Base-by-base conservation (phyloP, 1,284 basidiomycete genomes). In the Ganoderma boninense region DNA sequence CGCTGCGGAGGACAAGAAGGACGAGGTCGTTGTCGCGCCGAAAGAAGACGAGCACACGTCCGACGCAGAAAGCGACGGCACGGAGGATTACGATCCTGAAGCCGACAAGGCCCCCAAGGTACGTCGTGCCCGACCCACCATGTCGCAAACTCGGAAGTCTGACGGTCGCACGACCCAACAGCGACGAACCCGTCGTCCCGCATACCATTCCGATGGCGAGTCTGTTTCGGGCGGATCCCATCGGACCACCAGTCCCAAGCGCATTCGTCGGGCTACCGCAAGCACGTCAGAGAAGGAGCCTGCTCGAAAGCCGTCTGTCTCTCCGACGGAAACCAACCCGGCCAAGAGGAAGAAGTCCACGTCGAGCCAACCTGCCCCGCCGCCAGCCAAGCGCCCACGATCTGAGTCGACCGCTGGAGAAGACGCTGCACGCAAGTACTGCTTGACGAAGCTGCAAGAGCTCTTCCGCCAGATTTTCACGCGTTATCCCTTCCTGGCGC, bases 381-480 rank as follows among this genome's bases (percentile, higher is more conserved):
- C 75, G 14, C 49, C 82, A 42, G 60, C 60, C 40, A 87, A 86
- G 71, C 83, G 86, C 56, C 90, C 87, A 65, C 75, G 78, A 0
- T 77, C 78, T 8, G 74, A 77, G 61, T 71, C 82, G 13, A 80
- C 79, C 32, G 79, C 85, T 0, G 80, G 82, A 14, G 90, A 91
- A n/a, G 93, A 95, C 76, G 88, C 92, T 14, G 85, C 89, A 0
- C 85, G 94, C 73, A 93, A 90, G 77, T 95, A 93, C 75, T 95
- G 93, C 78, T 82, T 92, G 66, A 86, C 86, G 23, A 94, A 94
- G 80, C 81, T 94, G 73, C 86, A 89, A 71, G 90, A 92, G 67
- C 81, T 93, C 69, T 89, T 94, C 79, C 82, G 83, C 70, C 85
- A 89, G 43, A 89, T 95, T 49, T 95, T 92, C 79, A 75, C 88